These are phyloP conservation scores for Athelia psychrophila DNA, from an alignment of 1,284 basidiomycete genomes.

Conservation along the genomic window DNA sequence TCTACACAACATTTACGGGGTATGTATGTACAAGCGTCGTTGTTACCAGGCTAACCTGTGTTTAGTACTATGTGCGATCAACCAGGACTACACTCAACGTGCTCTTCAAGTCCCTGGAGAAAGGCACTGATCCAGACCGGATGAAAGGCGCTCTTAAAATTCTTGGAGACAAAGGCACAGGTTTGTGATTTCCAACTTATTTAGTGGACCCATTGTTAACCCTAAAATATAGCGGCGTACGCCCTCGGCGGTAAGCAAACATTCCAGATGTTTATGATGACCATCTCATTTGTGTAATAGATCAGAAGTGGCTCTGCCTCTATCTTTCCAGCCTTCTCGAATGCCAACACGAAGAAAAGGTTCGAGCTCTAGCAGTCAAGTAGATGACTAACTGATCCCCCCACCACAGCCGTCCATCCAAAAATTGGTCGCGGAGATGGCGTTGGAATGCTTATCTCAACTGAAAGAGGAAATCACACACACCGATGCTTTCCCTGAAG, in stretches of 20 bases:
- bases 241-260: slow-evolving; percentile 51
- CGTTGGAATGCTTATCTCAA: slow-evolving; percentile 62
- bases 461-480: slow-evolving; percentile 61
- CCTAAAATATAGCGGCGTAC: slow-evolving; percentile 45
- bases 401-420: slow-evolving; percentile 82
- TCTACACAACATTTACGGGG: slow-evolving; percentile 64
- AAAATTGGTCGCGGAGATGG: slow-evolving; percentile 75
- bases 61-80: slow-evolving; percentile 79
- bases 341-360: slow-evolving; percentile 93
- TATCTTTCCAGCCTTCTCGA: slow-evolving; percentile 75
- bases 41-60: neutral
- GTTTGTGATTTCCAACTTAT: slow-evolving; percentile 29
- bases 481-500: slow-evolving; percentile 55
- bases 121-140: slow-evolving; percentile 85
- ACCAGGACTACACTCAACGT: slow-evolving; percentile 71
- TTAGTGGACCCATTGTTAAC: neutral
- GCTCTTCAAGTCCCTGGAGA: slow-evolving; percentile 70
- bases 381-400: slow-evolving; percentile 5
- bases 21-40: slow-evolving; percentile 30
- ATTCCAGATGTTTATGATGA: slow-evolving; percentile 5
- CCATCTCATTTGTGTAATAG: slow-evolving; percentile 27
- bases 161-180: slow-evolving; percentile 75
- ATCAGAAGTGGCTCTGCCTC: slow-evolving; percentile 64
- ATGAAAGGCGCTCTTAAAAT: slow-evolving; percentile 96
- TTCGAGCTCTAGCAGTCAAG: slow-evolving; percentile 20